Evolutionary conservation across 2,329 filamentous ascomycete species (phyloP).

Genomic region (Sordariomycetes sp.): DNA sequence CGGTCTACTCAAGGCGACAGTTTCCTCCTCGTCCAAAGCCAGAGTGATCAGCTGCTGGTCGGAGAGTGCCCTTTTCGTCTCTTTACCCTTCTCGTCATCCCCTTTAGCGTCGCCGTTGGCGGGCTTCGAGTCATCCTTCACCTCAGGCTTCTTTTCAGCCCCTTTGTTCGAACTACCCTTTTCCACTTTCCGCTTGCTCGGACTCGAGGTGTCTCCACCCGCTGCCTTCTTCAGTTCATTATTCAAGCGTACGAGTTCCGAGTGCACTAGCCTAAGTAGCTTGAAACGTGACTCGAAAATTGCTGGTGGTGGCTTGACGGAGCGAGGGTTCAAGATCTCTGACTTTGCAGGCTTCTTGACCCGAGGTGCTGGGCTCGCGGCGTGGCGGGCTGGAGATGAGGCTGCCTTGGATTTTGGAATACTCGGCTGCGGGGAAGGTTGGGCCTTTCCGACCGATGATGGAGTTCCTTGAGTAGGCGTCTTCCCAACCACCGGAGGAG

Average conservation of each 20-base stretch:
- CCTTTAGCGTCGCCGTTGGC: constrained; percentile 22
- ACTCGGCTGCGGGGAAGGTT: constrained; percentile 1
- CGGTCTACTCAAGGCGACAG: constrained; percentile 50
- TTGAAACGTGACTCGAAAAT: constrained; percentile 40
- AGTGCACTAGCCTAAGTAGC: constrained; percentile 50
- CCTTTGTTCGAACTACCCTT: not conserved
- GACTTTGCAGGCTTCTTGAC: constrained; percentile 15
- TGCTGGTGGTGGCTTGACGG: constrained; percentile 44
- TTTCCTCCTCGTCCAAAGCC: constrained; percentile 68
- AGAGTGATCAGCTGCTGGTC: constrained; percentile 55
- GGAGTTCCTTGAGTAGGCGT: not conserved
- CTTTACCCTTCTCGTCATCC: constrained; percentile 21
- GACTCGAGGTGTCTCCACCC: not conserved
- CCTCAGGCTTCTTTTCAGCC: not conserved
- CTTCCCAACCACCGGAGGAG: not conserved
- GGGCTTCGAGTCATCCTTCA: not conserved
- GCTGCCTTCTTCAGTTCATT: constrained; percentile 37
- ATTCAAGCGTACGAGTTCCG: constrained; percentile 55
- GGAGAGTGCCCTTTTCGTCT: constrained; percentile 41
- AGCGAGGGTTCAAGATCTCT: constrained; percentile 54
- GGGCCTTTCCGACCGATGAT: not conserved
- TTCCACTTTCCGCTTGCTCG: constrained; percentile 6
- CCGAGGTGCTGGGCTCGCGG: constrained; percentile 6
- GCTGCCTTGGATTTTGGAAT: not conserved
- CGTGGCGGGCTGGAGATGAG: not conserved